Conservation (phyloP, 1,139 yeast genomes). For the Lodderomyces jiufengensis region DNA sequence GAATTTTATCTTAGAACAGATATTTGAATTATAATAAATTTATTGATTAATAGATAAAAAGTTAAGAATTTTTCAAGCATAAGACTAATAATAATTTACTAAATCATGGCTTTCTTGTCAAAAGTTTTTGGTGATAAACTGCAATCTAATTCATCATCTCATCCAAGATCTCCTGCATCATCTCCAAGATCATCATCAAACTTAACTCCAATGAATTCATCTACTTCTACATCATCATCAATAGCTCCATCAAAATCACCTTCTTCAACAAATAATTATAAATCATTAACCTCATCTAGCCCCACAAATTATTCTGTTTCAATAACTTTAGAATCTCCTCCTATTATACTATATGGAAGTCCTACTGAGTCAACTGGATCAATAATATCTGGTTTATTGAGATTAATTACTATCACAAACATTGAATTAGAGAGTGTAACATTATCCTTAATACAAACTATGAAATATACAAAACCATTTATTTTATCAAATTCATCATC, state of each 20-base stretch:
- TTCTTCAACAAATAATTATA: background rate
- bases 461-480: conserved; percentile 64
- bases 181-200: conserved; percentile 5
- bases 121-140: conserved; percentile 11
- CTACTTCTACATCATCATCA: conserved; percentile 4
- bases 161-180: conserved; percentile 7
- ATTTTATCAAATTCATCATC: conserved; percentile 44
- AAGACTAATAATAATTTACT: too few relatives aligned
- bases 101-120: conserved; percentile 12
- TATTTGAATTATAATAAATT: too few relatives aligned
- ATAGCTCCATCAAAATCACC: conserved; percentile 6
- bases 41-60: too few relatives aligned
- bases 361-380: conserved; percentile 84
- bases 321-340: conserved; percentile 83
- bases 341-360: conserved; percentile 77
- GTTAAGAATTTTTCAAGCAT: too few relatives aligned
- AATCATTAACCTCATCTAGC: background rate
- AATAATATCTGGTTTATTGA: conserved; percentile 70
- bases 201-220: conserved; percentile 7
- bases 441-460: conserved; percentile 65
- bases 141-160: background rate
- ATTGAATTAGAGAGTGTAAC: conserved; percentile 53
- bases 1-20: too few relatives aligned
- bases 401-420: conserved; percentile 18
- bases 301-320: conserved; percentile 28